Conservation (phyloP, 2,329 filamentous ascomycete species). For the Parastagonospora nodorum region DNA sequence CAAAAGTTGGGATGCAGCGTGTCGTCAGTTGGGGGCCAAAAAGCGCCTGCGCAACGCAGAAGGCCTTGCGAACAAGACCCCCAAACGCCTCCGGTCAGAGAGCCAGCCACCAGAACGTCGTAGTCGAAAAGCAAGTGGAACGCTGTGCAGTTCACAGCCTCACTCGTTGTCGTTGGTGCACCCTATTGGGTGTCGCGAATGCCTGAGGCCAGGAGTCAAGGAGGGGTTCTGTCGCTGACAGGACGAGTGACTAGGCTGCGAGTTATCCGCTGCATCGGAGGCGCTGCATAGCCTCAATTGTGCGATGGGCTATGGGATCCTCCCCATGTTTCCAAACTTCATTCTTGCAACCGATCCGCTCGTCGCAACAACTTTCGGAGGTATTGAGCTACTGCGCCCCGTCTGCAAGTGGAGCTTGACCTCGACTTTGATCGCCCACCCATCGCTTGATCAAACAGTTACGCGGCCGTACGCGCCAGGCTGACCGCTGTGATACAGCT, state of each 20-base stretch:
- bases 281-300: slow-evolving; percentile 35
- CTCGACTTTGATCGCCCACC: slow-evolving; percentile 15
- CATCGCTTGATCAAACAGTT: slow-evolving; percentile 20
- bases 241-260: slow-evolving; percentile 25
- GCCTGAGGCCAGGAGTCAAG: slow-evolving; percentile 22
- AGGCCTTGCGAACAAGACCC: slow-evolving; percentile 10
- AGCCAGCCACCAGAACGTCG: slow-evolving; percentile 9
- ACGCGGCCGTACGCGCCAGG: slow-evolving; percentile 28
- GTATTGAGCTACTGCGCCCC: slow-evolving; percentile 28
- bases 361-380: slow-evolving; percentile 22
- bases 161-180: slow-evolving; percentile 13
- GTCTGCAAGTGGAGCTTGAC: slow-evolving; percentile 21
- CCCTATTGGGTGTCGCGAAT: slow-evolving; percentile 18
- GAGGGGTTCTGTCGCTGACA: slow-evolving; percentile 27
- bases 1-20: slow-evolving; percentile 4
- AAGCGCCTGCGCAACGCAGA: slow-evolving; percentile 12
- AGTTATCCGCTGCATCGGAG: slow-evolving; percentile 15
- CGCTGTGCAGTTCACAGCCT: slow-evolving; percentile 28
- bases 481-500: slow-evolving; percentile 24
- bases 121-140: slow-evolving; percentile 5
- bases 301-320: slow-evolving; percentile 9
- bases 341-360: slow-evolving; percentile 22
- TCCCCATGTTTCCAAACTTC: slow-evolving; percentile 22
- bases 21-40: slow-evolving; percentile 18
- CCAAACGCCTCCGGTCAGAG: slow-evolving; percentile 25